phyloP scores from a whole-genome alignment of 148 eudicot species.

The Agrostemma githago region DNA sequence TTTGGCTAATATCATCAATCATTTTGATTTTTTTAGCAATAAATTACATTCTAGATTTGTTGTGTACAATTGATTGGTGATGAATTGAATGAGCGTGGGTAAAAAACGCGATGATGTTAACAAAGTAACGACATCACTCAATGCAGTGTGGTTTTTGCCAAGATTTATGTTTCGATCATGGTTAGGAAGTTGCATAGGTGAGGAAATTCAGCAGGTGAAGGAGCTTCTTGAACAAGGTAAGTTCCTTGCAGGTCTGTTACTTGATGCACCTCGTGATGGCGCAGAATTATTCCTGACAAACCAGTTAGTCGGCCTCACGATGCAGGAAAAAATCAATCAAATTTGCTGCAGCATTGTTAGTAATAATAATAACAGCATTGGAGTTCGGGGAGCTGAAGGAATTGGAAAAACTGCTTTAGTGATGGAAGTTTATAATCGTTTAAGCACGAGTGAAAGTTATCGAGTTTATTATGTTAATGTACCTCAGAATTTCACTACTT shows the following conservation, averaged over 20 bases:
- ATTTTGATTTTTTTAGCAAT: too few relatives aligned
- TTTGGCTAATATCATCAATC: too few relatives aligned
- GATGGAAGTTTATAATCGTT: slow-evolving; percentile 14
- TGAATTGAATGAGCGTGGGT: too few relatives aligned
- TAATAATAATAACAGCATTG: slow-evolving; percentile 13
- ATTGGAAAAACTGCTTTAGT: slow-evolving; percentile 29
- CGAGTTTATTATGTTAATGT: slow-evolving; percentile 24
- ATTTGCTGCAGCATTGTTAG: slow-evolving; percentile 9
- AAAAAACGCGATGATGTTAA: slow-evolving; percentile 17
- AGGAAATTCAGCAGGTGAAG: slow-evolving; percentile 7
- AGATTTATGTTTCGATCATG: slow-evolving; percentile 20
- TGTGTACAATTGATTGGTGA: too few relatives aligned
- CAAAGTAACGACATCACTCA: slow-evolving; percentile 1
- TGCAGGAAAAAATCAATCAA: slow-evolving; percentile 7
- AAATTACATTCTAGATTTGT: too few relatives aligned
- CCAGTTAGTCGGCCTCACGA: slow-evolving; percentile 10
- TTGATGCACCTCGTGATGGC: slow-evolving; percentile 12
- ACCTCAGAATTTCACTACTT: slow-evolving; percentile 4
- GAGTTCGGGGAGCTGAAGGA: slow-evolving; percentile 24
- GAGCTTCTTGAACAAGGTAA: slow-evolving; percentile 16
- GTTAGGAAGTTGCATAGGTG: slow-evolving; percentile 20
- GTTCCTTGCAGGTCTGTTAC: slow-evolving; percentile 22
- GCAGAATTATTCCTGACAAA: slow-evolving; percentile 14
- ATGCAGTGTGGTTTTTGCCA: slow-evolving; percentile 5
- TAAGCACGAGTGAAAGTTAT: background rate